These are phyloP conservation scores for Silene vulgaris DNA, from an alignment of 179 eudicot genomes.

Conservation along the genomic window DNA sequence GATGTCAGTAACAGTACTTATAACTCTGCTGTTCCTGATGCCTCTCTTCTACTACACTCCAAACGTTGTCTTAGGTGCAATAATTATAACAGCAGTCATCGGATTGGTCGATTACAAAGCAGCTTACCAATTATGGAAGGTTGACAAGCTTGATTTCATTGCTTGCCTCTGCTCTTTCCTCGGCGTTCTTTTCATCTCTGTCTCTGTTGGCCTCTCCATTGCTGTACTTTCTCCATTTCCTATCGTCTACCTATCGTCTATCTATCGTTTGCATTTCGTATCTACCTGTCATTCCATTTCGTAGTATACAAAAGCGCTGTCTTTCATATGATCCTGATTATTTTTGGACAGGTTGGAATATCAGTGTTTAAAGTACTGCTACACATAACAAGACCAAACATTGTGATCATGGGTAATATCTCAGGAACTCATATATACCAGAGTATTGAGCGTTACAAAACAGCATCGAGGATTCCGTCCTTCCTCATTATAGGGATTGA, in stretches of 20 bases:
- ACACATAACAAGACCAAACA: constrained; percentile 76
- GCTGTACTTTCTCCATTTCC: constrained; percentile 45
- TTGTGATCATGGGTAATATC: constrained; percentile 57
- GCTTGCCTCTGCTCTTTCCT: constrained; percentile 71
- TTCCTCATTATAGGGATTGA: constrained; percentile 60
- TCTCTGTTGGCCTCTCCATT: constrained; percentile 59
- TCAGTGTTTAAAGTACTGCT: constrained; percentile 60
- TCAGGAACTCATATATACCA: constrained; percentile 67
- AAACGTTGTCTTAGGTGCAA: constrained; percentile 62
- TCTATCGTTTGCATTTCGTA: no score
- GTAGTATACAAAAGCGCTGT: no score
- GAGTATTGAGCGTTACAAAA: constrained; percentile 55
- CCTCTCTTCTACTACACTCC: constrained; percentile 93
- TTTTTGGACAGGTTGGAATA: constrained; percentile 49
- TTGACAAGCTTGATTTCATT: constrained; percentile 83
- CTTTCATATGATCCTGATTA: no score
- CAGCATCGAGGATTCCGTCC: constrained; percentile 55
- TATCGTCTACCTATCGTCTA: no score
- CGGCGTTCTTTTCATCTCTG: constrained; percentile 83
- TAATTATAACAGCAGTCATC: constrained; percentile 74
- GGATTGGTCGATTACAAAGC: constrained; percentile 70
- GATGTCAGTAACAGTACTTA: constrained; percentile 69
- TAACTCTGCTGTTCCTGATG: constrained; percentile 77
- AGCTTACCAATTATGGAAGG: constrained; percentile 61
- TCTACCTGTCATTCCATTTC: no score